phyloP scores from a whole-genome alignment of 805 yeast genomes.

The Debaryomyces castellii region DNA sequence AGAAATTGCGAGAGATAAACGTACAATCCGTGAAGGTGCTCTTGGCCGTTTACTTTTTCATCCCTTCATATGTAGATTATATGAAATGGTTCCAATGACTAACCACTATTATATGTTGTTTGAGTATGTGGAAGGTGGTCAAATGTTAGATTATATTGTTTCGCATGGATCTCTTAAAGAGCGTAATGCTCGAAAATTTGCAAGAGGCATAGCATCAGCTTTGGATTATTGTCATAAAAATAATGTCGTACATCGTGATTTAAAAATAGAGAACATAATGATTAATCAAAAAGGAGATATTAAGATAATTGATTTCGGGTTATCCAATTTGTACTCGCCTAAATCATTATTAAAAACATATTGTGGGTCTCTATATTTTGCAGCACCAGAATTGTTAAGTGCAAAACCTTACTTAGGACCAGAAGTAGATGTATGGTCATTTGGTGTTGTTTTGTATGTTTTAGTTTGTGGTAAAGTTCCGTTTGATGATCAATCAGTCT shows the following conservation, averaged over 20 bases:
- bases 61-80: conserved; percentile 86
- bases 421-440: conserved; percentile 97
- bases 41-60: conserved; percentile 87
- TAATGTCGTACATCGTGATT: conserved; percentile 94
- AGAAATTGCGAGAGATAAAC: conserved; percentile 84
- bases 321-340: conserved; percentile 80
- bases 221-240: conserved; percentile 90
- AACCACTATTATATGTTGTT: conserved; percentile 95
- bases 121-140: conserved; percentile 97
- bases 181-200: conserved; percentile 89
- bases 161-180: conserved; percentile 94
- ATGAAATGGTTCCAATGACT: conserved; percentile 95
- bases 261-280: conserved; percentile 94
- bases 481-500: conserved; percentile 91
- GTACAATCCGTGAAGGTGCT: conserved; percentile 95
- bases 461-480: conserved; percentile 98
- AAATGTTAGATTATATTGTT: conserved; percentile 94
- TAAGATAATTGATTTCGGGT: conserved; percentile 94
- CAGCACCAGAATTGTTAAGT: conserved; percentile 93
- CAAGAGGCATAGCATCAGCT: conserved; percentile 92
- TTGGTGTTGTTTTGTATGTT: conserved; percentile 94
- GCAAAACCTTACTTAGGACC: conserved; percentile 95
- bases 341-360: conserved; percentile 79
- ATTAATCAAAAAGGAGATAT: conserved; percentile 91
- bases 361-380: conserved; percentile 96